These are phyloP conservation scores for Paramecium bursaria DNA, from an alignment of 73 alveolate species.

Conservation along the genomic window DNA sequence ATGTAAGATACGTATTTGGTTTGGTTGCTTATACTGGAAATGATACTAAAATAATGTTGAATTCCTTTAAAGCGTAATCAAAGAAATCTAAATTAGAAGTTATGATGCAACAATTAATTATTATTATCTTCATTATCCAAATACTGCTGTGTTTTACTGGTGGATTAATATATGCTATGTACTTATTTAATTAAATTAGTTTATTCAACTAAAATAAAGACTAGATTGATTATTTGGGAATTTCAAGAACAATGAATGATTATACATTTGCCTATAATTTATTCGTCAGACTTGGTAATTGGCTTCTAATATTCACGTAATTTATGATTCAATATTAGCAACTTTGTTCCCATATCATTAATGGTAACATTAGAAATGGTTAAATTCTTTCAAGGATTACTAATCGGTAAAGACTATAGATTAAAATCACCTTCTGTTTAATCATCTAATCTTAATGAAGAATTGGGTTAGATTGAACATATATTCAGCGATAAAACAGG, in stretches of 20 bases:
- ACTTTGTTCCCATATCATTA: slow-evolving; percentile 96
- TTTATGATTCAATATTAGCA: slow-evolving; percentile 70
- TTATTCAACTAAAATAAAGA: neutral
- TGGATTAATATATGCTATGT: slow-evolving; percentile 53
- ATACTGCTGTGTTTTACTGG: slow-evolving; percentile 59
- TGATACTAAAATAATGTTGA: slow-evolving; percentile 94
- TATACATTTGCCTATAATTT: slow-evolving; percentile 55
- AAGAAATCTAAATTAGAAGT: slow-evolving; percentile 64
- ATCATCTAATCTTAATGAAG: slow-evolving; percentile 73
- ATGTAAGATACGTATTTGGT: slow-evolving; percentile 87
- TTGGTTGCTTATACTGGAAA: slow-evolving; percentile 90
- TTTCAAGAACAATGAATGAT: neutral
- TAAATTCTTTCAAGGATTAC: slow-evolving; percentile 91
- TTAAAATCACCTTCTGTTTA: slow-evolving; percentile 66
- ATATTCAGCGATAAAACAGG: slow-evolving; percentile 85
- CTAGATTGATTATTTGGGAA: slow-evolving; percentile 7
- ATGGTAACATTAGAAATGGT: slow-evolving; percentile 97
- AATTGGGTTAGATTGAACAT: slow-evolving; percentile 77
- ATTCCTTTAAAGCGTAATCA: slow-evolving; percentile 65
- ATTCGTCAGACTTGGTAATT: slow-evolving; percentile 88
- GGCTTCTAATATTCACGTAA: slow-evolving; percentile 85
- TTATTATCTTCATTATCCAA: slow-evolving; percentile 31
- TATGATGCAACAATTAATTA: slow-evolving; percentile 53
- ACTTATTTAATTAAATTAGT: too few relatives aligned
- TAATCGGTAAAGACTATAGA: slow-evolving; percentile 87